phyloP scores from a whole-genome alignment of 495 filamentous ascomycete species.

The Penicillium flavigenum region DNA sequence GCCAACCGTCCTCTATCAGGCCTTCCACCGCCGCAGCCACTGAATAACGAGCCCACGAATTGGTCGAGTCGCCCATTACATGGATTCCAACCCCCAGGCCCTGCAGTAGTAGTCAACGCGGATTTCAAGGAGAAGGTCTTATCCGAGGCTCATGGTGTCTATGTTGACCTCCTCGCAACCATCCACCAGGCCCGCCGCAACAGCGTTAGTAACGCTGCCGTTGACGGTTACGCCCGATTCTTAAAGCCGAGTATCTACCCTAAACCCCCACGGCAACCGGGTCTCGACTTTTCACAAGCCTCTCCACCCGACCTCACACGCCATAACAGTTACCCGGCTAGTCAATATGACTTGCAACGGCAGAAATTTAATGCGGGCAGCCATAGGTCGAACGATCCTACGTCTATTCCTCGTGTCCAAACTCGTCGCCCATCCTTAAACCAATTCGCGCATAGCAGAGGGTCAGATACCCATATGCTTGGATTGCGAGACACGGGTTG shows the following conservation, averaged over 20 bases:
- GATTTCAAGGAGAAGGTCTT: conserved; percentile 80
- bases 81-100: conserved; percentile 25
- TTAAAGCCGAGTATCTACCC: conserved; percentile 62
- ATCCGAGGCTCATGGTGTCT: conserved; percentile 81
- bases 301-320: conserved; percentile 32
- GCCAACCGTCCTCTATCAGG: conserved; percentile 20
- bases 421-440: conserved; percentile 30
- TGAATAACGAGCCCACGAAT: conserved; percentile 17
- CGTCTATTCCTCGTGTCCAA: conserved; percentile 20
- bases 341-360: conserved; percentile 35
- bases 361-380: conserved; percentile 22
- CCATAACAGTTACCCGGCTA: conserved; percentile 45
- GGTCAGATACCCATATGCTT: conserved; percentile 29
- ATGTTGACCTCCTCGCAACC: conserved; percentile 78
- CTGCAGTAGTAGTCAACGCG: conserved; percentile 42
- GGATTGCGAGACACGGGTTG: conserved; percentile 35
- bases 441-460: conserved; percentile 30
- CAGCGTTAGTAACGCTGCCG: conserved; percentile 36
- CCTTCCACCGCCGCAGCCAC: conserved; percentile 14
- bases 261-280: conserved; percentile 57
- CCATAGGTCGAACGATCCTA: conserved; percentile 15
- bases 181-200: conserved; percentile 62
- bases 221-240: conserved; percentile 38
- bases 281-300: conserved; percentile 41
- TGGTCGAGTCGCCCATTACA: conserved; percentile 30